Evolutionary conservation across 306 rosid species (phyloP).

Genomic region (Coriaria nepalensis): DNA sequence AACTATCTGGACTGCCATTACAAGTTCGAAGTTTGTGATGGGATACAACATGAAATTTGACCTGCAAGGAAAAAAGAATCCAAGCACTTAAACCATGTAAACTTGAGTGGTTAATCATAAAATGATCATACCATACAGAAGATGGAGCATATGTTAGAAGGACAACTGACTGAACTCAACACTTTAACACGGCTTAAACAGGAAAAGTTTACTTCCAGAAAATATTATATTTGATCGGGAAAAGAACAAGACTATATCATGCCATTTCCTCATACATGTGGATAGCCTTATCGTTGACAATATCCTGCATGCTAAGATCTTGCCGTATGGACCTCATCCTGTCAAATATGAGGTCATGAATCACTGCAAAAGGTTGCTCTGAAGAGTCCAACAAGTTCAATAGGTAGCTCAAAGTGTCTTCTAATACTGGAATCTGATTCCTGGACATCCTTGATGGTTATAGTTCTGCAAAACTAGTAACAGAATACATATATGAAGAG

Average conservation of each 20-base stretch:
- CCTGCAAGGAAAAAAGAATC: conserved; percentile 29
- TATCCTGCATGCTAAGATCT: conserved; percentile 79
- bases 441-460: conserved; percentile 39
- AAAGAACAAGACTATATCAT: conserved; percentile 6
- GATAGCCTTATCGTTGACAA: conserved; percentile 43
- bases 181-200: too few species aligned
- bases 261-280: conserved; percentile 73
- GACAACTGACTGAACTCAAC: too few species aligned
- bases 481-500: conserved; percentile 13
- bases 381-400: conserved; percentile 39
- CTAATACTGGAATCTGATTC: conserved; percentile 62
- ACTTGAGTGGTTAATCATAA: too few species aligned
- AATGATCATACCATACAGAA: too few species aligned
- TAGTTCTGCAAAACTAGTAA: conserved; percentile 80
- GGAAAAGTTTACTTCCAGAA: not conserved
- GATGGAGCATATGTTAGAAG: too few species aligned
- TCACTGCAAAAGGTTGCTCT: conserved; percentile 59
- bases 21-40: conserved; percentile 46
- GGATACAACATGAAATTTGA: conserved; percentile 65
- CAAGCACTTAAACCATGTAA: not conserved
- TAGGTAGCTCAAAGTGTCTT: conserved; percentile 53
- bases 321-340: conserved; percentile 91
- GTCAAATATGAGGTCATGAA: conserved; percentile 78
- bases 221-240: not conserved
- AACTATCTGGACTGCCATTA: conserved; percentile 32